phyloP scores from a whole-genome alignment of 73 alveolate species.

The Paramecium biaurelia region DNA sequence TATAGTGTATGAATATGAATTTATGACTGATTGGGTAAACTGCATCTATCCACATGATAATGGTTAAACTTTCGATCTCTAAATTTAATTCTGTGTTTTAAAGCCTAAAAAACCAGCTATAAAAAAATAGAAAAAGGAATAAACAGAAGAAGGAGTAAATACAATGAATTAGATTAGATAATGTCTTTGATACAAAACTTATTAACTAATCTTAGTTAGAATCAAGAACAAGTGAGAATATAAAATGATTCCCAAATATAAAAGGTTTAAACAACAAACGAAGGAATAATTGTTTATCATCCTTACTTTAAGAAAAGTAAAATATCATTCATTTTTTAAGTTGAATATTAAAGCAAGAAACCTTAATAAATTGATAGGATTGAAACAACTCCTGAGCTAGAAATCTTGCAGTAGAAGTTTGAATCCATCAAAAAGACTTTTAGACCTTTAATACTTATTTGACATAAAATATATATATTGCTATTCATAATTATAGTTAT shows the following conservation, averaged over 20 bases:
- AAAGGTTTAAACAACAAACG: not conserved
- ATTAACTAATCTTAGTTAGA: not conserved
- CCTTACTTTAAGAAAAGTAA: conserved; percentile 6
- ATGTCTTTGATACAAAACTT: conserved; percentile 16
- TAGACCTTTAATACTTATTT: conserved; percentile 26
- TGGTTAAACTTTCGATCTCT: not conserved
- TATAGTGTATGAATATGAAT: conserved; percentile 12
- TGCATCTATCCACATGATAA: conserved; percentile 32
- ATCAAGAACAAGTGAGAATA: not conserved
- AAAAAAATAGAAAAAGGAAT: not conserved
- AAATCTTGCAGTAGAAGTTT: not conserved
- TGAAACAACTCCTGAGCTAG: conserved; percentile 5
- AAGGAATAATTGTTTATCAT: not conserved
- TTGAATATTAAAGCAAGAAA: not conserved
- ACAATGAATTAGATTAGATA: not conserved
- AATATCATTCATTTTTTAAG: not conserved
- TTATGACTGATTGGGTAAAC: conserved; percentile 23
- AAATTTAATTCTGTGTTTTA: conserved; percentile 35
- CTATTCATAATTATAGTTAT: not conserved
- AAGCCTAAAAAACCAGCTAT: conserved; percentile 24
- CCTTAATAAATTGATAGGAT: not conserved
- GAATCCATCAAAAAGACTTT: conserved; percentile 6
- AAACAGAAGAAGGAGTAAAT: conserved; percentile 38
- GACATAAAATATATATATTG: not conserved
- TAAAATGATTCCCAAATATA: not conserved